These are phyloP conservation scores for Gossypium aridum DNA, from an alignment of 441 rosid genomes.

Conservation along the genomic window DNA sequence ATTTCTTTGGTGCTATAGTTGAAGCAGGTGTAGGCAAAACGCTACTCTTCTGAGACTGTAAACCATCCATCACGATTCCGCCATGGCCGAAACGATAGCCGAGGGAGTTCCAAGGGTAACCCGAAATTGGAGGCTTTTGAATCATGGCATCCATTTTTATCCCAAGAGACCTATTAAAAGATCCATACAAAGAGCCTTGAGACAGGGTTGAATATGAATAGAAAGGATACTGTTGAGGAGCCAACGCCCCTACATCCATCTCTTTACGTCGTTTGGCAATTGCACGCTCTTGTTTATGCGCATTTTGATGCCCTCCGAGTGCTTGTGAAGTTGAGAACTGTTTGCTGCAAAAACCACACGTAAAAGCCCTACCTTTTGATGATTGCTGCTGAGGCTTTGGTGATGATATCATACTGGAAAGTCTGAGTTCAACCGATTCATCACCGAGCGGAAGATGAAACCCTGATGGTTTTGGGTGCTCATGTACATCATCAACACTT, in stretches of 20 bases:
- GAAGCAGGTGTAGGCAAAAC: slow-evolving; percentile 10
- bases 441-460: not conserved
- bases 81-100: slow-evolving; percentile 26
- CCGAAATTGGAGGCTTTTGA: slow-evolving; percentile 23
- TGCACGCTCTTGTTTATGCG: slow-evolving; percentile 50
- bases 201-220: slow-evolving; percentile 20
- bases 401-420: slow-evolving; percentile 7
- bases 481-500: not conserved
- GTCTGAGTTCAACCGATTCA: slow-evolving; percentile 20
- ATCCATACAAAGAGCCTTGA: slow-evolving; percentile 19
- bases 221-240: slow-evolving; percentile 23
- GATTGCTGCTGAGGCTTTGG: not conserved
- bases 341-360: slow-evolving; percentile 29
- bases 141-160: slow-evolving; percentile 28
- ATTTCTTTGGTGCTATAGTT: slow-evolving; percentile 15
- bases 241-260: slow-evolving; percentile 10
- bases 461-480: slow-evolving; percentile 3
- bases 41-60: slow-evolving; percentile 12
- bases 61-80: slow-evolving; percentile 9
- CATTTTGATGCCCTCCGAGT: slow-evolving; percentile 54
- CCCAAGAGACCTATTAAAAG: slow-evolving; percentile 28
- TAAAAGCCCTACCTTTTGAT: slow-evolving; percentile 19
- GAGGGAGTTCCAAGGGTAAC: slow-evolving; percentile 27
- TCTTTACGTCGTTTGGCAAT: slow-evolving; percentile 43
- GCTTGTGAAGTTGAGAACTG: slow-evolving; percentile 37